A percentile compares a stretch with the other conserved stretches of the same genome.
phyloP scores from a whole-genome alignment of 257 asterid genomes.

The Solanum arcanum region DNA sequence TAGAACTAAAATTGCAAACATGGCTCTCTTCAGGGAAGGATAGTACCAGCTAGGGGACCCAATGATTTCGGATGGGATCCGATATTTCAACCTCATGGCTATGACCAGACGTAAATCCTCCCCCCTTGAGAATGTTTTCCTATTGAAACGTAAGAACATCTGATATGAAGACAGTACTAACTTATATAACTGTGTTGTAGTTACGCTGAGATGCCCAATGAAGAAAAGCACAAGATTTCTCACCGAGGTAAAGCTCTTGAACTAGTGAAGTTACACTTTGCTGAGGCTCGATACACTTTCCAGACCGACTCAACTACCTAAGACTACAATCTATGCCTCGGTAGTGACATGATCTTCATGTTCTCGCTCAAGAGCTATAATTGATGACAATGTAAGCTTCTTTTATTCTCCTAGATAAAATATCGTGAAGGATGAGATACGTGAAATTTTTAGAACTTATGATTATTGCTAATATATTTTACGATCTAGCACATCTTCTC shows the following conservation, averaged over 20 bases:
- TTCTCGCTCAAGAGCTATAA: background rate
- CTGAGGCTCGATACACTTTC: conserved; percentile 62
- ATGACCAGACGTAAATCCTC: conserved; percentile 54
- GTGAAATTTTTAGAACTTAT: background rate
- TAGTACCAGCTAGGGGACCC: conserved; percentile 85
- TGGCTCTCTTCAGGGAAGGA: conserved; percentile 62
- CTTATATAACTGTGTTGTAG: conserved; percentile 25
- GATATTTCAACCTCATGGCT: conserved; percentile 83
- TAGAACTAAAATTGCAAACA: background rate
- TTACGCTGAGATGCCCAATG: conserved; percentile 92
- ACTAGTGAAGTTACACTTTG: conserved; percentile 71
- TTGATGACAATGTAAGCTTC: background rate
- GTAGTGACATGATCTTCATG: background rate
- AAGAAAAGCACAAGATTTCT: conserved; percentile 79
- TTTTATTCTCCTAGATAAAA: background rate
- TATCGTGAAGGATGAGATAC: background rate
- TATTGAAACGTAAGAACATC: background rate
- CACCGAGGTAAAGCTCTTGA: conserved; percentile 80
- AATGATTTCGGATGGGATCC: conserved; percentile 99
- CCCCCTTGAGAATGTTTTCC: background rate
- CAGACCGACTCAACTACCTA: conserved; percentile 17
- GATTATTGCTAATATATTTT: too few species aligned
- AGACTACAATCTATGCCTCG: background rate
- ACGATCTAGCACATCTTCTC: background rate
- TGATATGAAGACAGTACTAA: background rate